Base-by-base conservation (phyloP, 2,329 filamentous ascomycete genomes). In the Truncatella angustata region DNA sequence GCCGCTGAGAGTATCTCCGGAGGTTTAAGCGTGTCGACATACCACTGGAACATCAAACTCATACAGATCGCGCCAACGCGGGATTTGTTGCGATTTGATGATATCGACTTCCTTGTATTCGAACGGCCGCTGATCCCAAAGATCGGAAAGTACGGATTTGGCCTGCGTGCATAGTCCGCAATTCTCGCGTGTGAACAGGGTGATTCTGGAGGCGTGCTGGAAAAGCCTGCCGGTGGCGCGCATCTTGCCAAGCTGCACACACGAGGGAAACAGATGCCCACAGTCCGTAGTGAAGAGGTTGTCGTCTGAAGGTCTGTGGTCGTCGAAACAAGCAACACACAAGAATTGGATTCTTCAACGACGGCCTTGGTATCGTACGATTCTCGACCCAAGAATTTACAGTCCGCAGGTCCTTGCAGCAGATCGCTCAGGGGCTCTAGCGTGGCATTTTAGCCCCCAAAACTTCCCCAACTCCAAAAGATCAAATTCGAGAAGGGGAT, bases 1-100 rank as follows among this genome's bases (percentile, higher is more conserved):
- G n/a, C n/a, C n/a, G n/a, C n/a, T n/a, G n/a, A n/a, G n/a, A n/a
- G n/a, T n/a, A n/a, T n/a, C n/a, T n/a, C n/a, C n/a, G n/a, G n/a
- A n/a, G n/a, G n/a, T n/a, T n/a, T n/a, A n/a, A n/a, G n/a, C n/a
- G n/a, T n/a, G n/a, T n/a, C n/a, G n/a, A 68, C 78, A 63, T 73
- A 92, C 88, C 63, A 92, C 89, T 0, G 89, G 89, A 6, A 90
- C 88, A 60, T 93, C 89, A 66, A 91, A 90, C 53, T 91, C 88
- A 65, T 93, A 93, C 1, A 91, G 63, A 45, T 85, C 77, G 62
- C 81, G 84, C 89, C 89, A 93, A 4, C 50, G 55, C 21, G 74
- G 71, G 56, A 82, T 79, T 14, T 79, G 77, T 23, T 83, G 80
- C 0, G 80, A 75, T 45, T 80, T 78, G 70, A 88, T 82, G 45